phyloP scores from a whole-genome alignment of 495 filamentous ascomycete species.

The Hyaloscypha hepaticicola region DNA sequence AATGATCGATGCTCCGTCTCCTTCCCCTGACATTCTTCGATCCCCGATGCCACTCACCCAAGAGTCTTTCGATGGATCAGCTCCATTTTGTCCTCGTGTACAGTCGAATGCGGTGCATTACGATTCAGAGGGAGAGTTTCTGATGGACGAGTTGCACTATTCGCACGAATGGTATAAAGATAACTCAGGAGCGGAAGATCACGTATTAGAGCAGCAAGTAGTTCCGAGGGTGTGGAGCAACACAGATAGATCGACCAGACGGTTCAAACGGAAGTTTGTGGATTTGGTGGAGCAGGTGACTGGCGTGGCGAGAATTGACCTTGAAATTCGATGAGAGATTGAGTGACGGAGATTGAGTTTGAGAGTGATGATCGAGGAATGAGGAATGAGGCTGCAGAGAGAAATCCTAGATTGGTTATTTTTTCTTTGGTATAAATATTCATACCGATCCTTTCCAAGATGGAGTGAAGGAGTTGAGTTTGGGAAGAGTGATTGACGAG shows the following conservation, averaged over 20 bases:
- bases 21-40: not conserved
- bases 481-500: too few relatives aligned
- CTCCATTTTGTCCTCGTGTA: constrained; percentile 4
- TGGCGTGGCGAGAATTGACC: constrained; percentile 26
- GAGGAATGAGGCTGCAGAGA: too few relatives aligned
- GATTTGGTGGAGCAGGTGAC: constrained; percentile 21
- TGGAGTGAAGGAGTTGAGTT: too few relatives aligned
- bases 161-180: constrained; percentile 3
- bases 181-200: not conserved
- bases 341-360: too few relatives aligned
- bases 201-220: not conserved
- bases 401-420: not conserved
- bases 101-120: not conserved
- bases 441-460: too few relatives aligned
- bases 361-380: too few relatives aligned
- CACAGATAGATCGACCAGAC: not conserved
- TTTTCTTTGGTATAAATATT: too few relatives aligned
- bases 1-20: constrained; percentile 15
- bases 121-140: constrained; percentile 47
- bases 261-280: not conserved
- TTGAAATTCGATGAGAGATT: constrained; percentile 27
- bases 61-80: constrained; percentile 25
- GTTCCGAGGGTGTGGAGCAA: not conserved
- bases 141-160: constrained; percentile 43
- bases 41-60: not conserved